These are phyloP conservation scores for Copromyces sp. DNA, from an alignment of 495 filamentous ascomycete species.

Conservation along the genomic window DNA sequence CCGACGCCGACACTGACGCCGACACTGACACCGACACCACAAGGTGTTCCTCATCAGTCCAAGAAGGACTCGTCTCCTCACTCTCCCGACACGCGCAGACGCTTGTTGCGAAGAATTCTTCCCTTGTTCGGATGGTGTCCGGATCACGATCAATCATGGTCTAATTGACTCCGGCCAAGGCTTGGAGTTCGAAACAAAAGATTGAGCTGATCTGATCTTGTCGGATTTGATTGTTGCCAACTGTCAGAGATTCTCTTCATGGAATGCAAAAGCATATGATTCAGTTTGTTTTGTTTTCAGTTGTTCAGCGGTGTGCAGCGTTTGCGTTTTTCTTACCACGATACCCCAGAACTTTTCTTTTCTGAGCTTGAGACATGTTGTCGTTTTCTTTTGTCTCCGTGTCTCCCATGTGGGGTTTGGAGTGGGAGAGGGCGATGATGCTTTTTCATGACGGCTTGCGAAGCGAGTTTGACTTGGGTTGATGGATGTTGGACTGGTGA, in stretches of 20 bases:
- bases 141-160: conserved; percentile 1
- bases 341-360: not conserved
- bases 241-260: not conserved
- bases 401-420: not conserved
- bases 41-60: not conserved
- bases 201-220: not conserved
- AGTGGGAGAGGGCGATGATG: not conserved
- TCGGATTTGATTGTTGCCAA: not conserved
- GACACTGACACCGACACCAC: not conserved
- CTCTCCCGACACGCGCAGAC: not conserved
- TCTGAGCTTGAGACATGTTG: not conserved
- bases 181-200: not conserved
- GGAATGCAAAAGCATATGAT: not conserved
- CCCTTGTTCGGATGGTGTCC: not conserved
- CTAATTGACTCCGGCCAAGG: not conserved
- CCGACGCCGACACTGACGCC: not conserved
- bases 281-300: not conserved
- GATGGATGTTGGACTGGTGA: not conserved
- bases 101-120: conserved; percentile 1
- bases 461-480: not conserved
- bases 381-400: not conserved
- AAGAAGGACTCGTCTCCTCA: conserved; percentile 1
- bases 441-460: not conserved
- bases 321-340: not conserved
- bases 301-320: not conserved